Conservation (phyloP, 139 green algal species). For the Ettlia oleoabundans region DNA sequence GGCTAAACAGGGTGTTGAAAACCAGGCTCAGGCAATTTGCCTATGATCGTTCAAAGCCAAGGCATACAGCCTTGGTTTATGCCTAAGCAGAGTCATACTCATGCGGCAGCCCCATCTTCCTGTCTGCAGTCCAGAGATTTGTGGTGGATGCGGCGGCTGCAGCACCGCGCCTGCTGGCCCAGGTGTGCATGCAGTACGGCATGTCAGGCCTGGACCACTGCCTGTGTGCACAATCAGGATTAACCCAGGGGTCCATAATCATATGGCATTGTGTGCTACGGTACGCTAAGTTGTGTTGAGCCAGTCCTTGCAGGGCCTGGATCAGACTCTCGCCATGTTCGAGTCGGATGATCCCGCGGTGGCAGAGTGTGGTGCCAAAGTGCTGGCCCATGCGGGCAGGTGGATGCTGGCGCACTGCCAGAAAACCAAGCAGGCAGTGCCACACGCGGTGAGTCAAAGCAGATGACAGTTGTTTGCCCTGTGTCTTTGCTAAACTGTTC, state of each 20-base stretch:
- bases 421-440: not conserved
- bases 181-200: not conserved
- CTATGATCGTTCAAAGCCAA: too few species aligned
- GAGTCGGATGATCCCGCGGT: slow-evolving; percentile 39
- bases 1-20: too few species aligned
- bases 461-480: too few species aligned
- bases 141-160: slow-evolving; percentile 34
- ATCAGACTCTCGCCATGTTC: slow-evolving; percentile 28
- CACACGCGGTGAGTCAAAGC: not conserved
- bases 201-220: not conserved
- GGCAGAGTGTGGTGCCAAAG: slow-evolving; percentile 34
- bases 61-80: too few species aligned
- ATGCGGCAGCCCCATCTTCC: not conserved
- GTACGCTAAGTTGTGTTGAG: too few species aligned
- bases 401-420: slow-evolving; percentile 35
- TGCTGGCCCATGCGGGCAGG: slow-evolving; percentile 39
- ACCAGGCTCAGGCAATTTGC: too few species aligned
- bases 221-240: not conserved
- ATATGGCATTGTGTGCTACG: too few species aligned
- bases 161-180: slow-evolving; percentile 43
- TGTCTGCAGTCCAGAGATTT: slow-evolving; percentile 28
- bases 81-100: not conserved
- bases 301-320: slow-evolving; percentile 39
- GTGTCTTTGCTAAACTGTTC: too few species aligned
- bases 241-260: too few species aligned